Evolutionary conservation across 129 eudicot genomes (phyloP), one percentile per base, ranked within the genome.

Genomic region (Oenanthe sinensis): DNA sequence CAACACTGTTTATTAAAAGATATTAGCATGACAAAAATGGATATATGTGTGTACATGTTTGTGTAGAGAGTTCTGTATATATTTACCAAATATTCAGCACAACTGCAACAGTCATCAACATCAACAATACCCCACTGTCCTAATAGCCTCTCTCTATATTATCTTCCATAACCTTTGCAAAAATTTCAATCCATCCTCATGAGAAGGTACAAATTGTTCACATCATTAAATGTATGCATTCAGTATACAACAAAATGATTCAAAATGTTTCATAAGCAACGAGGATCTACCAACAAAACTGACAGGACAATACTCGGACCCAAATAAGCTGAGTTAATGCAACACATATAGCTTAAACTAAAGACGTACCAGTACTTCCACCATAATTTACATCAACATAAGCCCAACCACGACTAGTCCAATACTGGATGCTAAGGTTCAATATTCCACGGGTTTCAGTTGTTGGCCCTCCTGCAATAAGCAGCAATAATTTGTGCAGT

Each of bases 391-490:
- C 98, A 92, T 95, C 98, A 71, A 95, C 98, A 81, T 90, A 91
- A 43, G 97, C 98, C 98, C 98, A 95, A 77, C 98, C 98, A 33
- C 98, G 94, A 80, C 98, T 95, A 45, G 98, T 95, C 98, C 98
- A 95, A 85, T 88, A 95, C 81, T 95, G 98, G 60, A 91, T 76
- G 74, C 81, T 84, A 68, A 95, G 96, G 79, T 87, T 90, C 75
- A 95, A 88, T 81, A 85, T 86, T 62, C 96, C 98, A 79, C 91
- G 98, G 49, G 97, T 76, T 87, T 95, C 98, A 47, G 90, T 81
- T 72, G 98, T 95, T 49, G 98, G 98, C 54, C 98, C 98, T 52
- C 98, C 98, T 95, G 87, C 79, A 82, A 45, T 37, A 49, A 75
- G 37, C 62, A 26, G 74, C 54, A 65, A 85, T 42, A 68, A n/a